Evolutionary conservation across 169 alveolate genomes (phyloP), one percentile per base, ranked within the genome.

Genomic region (Babesia sp.): DNA sequence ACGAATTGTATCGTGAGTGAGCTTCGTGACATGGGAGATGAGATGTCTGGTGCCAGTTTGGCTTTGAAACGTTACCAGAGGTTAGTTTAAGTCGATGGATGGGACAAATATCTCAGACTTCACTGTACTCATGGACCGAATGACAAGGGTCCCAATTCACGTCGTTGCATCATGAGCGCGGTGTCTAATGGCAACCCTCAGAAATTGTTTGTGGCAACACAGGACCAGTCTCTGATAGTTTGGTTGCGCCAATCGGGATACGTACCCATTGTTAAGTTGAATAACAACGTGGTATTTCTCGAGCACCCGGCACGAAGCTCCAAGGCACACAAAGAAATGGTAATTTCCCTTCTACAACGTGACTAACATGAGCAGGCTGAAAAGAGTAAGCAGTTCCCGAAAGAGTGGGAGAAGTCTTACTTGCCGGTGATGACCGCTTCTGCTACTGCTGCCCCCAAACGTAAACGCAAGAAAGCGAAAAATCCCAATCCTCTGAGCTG

Each of bases 401-500:
- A 75, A 28, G 71, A 55, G 5, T 75, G 85, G 85, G 85, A 75
- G 59, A 61, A 61, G 41, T 11, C 59, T 3, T 51, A 22, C 50
- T 48, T 75, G 69, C 68, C 72, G 16, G 72, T 29, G 41, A 2
- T 39, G 33, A 11, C 41, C 18, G 50, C 20, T 3, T 1, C 82
- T 42, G 63, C 28, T 37, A 8, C 3, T 8, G 50, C 74, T 20
- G 42, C 50, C 5, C 16, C 33, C 29, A 69, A 42, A n/a, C 55
- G 71, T 36, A 66, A 70, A 24, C 50, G 61, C 33, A 54, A 51
- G 20, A 71, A 44, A 24, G 36, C 16, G 28, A 72, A 80, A 61
- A 59, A 69, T 41, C 88, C 88, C 56, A 80, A 80, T 48, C 88
- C 88, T 5, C 72, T 80, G 8, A 80, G 88, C 53, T 80, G 88